Percentiles rank a stretch among this genome's conserved stretches.
Conservation (phyloP, 805 yeast species). For the Wickerhamiella musiphila region DNA sequence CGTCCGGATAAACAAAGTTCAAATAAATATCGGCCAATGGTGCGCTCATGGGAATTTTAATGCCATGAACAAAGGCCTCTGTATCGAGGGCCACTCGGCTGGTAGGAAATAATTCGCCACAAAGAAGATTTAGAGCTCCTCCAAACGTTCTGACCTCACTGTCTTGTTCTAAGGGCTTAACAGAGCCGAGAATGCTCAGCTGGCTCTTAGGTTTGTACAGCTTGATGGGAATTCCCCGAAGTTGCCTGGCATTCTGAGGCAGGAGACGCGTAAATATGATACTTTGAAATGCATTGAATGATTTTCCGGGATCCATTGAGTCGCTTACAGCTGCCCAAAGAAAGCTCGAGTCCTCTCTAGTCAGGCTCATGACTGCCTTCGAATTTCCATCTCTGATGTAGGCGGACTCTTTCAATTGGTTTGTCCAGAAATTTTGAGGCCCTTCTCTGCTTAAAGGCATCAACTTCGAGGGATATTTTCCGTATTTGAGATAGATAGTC, state of each 20-base stretch:
- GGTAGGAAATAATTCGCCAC: constrained; percentile 33
- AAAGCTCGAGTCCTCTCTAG: constrained; percentile 38
- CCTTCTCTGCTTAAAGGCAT: constrained; percentile 24
- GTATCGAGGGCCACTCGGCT: constrained; percentile 23
- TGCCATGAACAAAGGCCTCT: constrained; percentile 38
- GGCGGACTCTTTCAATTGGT: constrained; percentile 70
- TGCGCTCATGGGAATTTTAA: constrained; percentile 28
- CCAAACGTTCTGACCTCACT: constrained; percentile 23
- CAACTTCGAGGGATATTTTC: constrained; percentile 30
- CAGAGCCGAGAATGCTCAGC: no score
- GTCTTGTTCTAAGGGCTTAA: constrained; percentile 1
- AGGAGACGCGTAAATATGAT: constrained; percentile 12
- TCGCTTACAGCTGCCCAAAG: constrained; percentile 31
- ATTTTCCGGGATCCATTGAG: constrained; percentile 5
- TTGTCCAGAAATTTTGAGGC: constrained; percentile 42
- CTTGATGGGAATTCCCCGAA: constrained; percentile 22
- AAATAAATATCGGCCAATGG: constrained; percentile 31
- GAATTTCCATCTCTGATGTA: constrained; percentile 62
- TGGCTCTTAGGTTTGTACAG: constrained; percentile 12
- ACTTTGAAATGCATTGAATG: constrained; percentile 17
- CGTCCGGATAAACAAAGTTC: constrained; percentile 37
- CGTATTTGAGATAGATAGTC: constrained; percentile 29
- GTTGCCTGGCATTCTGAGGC: constrained; percentile 7
- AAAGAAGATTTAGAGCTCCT: constrained; percentile 22
- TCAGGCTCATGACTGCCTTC: constrained; percentile 60